Percentiles rank a stretch among this genome's conserved stretches.
Evolutionary conservation across 768 basidiomycete genomes (phyloP).

Genomic region (Suillus weaverae): DNA sequence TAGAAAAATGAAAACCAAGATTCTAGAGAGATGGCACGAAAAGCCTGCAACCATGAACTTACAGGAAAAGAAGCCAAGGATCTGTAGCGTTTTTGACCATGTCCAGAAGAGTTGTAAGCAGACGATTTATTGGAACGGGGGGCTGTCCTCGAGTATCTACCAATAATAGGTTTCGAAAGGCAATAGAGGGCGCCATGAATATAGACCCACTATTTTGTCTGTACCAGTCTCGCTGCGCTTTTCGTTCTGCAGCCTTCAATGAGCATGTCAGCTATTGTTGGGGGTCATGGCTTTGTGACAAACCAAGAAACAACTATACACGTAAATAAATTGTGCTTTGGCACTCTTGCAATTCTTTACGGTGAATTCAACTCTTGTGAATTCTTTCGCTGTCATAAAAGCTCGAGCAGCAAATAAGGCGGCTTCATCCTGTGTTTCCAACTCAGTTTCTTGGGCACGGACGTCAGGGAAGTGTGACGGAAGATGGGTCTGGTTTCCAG

Average conservation of each 20-base stretch:
- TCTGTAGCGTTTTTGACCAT: slow-evolving; percentile 60
- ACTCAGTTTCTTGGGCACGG: slow-evolving; percentile 40
- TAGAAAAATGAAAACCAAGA: slow-evolving; percentile 30
- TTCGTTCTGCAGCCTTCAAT: slow-evolving; percentile 77
- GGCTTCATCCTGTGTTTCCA: slow-evolving; percentile 69
- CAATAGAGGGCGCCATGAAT: not conserved
- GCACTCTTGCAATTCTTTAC: slow-evolving; percentile 65
- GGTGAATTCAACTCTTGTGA: slow-evolving; percentile 66
- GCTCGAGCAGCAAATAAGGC: slow-evolving; percentile 67
- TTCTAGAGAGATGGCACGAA: slow-evolving; percentile 4
- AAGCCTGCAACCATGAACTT: slow-evolving; percentile 24
- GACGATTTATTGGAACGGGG: slow-evolving; percentile 61
- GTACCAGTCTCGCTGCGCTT: slow-evolving; percentile 83
- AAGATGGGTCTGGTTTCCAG: slow-evolving; percentile 13
- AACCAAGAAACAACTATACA: slow-evolving; percentile 87
- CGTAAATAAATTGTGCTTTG: slow-evolving; percentile 72
- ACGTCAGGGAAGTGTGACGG: slow-evolving; percentile 23
- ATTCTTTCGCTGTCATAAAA: slow-evolving; percentile 77
- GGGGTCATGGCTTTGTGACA: slow-evolving; percentile 30
- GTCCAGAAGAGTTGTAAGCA: slow-evolving; percentile 57
- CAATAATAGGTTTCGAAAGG: not conserved
- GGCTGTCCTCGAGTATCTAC: slow-evolving; percentile 72
- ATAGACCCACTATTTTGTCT: slow-evolving; percentile 64
- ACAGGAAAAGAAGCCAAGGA: slow-evolving; percentile 87
- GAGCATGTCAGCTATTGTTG: slow-evolving; percentile 9